phyloP scores from a whole-genome alignment of 305 asterid genomes.

The Fraxinus platypoda region DNA sequence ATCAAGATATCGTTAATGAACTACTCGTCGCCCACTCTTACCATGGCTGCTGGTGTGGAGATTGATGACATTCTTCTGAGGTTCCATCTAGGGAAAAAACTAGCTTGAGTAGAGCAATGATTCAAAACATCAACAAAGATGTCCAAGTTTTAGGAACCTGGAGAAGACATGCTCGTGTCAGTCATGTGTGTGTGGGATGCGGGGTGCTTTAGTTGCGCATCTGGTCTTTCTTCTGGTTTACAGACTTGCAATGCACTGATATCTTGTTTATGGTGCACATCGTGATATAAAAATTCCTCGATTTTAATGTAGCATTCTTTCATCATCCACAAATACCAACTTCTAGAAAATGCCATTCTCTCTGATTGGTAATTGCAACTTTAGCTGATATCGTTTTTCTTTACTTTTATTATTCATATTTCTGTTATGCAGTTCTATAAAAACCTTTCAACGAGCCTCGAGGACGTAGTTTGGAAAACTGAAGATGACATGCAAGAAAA shows the following conservation, averaged over 20 bases:
- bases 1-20: not conserved
- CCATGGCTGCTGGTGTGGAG: not conserved
- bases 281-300: not conserved
- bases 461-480: slow-evolving; percentile 55
- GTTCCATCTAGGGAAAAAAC: not conserved
- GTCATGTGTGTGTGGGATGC: not conserved
- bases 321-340: not conserved
- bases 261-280: not conserved
- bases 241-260: not conserved
- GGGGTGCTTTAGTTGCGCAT: not conserved
- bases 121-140: not conserved
- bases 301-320: not conserved
- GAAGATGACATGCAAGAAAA: slow-evolving; percentile 46
- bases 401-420: not conserved
- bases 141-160: not conserved
- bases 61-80: not conserved
- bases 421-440: slow-evolving; percentile 42
- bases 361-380: not conserved
- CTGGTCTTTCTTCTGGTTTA: not conserved
- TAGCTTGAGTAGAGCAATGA: not conserved
- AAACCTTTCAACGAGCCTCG: slow-evolving; percentile 41
- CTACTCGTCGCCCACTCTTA: not conserved
- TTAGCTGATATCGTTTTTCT: not conserved
- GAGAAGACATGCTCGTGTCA: not conserved
- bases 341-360: not conserved